Evolutionary conservation across 129 eudicot species (phyloP).

Genomic region (Kitagawia praeruptora): DNA sequence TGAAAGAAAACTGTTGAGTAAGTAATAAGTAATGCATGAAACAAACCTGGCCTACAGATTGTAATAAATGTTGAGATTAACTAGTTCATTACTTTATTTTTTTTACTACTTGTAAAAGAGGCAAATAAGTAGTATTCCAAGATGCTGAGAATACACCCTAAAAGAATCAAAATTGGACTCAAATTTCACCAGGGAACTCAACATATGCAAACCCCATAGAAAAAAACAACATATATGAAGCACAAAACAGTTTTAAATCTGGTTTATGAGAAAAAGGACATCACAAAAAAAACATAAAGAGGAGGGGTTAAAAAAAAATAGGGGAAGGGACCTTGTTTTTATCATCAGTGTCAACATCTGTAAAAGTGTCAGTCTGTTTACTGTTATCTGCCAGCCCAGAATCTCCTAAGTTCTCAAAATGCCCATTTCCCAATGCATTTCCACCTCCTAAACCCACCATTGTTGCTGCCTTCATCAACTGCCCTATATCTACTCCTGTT

Average conservation of each 20-base stretch:
- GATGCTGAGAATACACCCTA: too few species aligned
- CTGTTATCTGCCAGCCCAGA: constrained; percentile 79
- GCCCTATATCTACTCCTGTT: constrained; percentile 62
- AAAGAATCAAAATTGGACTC: too few species aligned
- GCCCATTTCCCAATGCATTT: constrained; percentile 51
- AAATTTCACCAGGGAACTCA: neutral
- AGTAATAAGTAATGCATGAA: too few species aligned
- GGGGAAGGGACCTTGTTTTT: constrained; percentile 56
- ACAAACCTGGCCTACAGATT: too few species aligned
- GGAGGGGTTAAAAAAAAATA: neutral
- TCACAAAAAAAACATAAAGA: neutral
- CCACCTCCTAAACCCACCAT: constrained; percentile 37
- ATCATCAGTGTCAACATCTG: constrained; percentile 94
- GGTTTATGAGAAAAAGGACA: neutral
- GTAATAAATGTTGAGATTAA: too few species aligned
- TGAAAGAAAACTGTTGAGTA: too few species aligned
- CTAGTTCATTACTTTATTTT: too few species aligned
- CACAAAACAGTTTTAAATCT: neutral
- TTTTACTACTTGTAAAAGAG: too few species aligned
- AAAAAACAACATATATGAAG: neutral
- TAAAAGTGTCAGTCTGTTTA: constrained; percentile 91
- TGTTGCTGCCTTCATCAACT: constrained; percentile 26
- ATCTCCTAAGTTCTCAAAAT: constrained; percentile 82
- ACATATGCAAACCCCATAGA: neutral
- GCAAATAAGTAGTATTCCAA: too few species aligned